Conservation (phyloP, 441 rosid genomes). For the Hura crepitans region DNA sequence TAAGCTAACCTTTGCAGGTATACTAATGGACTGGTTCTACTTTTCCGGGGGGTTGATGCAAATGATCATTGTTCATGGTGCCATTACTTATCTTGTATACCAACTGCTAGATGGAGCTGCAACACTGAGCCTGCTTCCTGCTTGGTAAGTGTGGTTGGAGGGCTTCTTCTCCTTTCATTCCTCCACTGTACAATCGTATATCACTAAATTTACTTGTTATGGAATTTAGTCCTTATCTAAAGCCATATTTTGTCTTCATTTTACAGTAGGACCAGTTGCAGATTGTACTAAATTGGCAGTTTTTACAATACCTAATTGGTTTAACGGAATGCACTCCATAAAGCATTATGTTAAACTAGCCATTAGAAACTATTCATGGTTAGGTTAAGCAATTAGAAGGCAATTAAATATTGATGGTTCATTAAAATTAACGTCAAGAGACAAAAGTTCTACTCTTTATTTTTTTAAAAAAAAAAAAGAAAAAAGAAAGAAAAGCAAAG, state of each 20-base stretch:
- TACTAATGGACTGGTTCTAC: slow-evolving; percentile 48
- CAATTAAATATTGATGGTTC: no score
- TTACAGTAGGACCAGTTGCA: background rate
- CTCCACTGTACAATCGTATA: background rate
- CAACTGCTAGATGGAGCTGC: slow-evolving; percentile 85
- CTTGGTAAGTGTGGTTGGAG: slow-evolving; percentile 40
- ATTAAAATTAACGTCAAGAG: no score
- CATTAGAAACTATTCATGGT: no score
- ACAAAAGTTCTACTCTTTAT: no score
- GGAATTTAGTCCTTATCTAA: background rate
- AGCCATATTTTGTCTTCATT: background rate
- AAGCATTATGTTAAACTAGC: background rate
- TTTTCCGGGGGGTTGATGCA: slow-evolving; percentile 73
- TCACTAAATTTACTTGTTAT: background rate
- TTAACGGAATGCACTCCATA: background rate
- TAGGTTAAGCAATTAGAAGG: no score
- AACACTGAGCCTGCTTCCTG: slow-evolving; percentile 53
- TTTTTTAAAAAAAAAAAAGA: no score
- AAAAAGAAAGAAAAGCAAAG: no score
- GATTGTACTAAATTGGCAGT: background rate
- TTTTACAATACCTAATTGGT: background rate
- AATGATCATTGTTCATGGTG: slow-evolving; percentile 93
- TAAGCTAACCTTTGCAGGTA: slow-evolving; percentile 38
- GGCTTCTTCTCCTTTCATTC: background rate
- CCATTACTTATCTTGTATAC: slow-evolving; percentile 80